These are phyloP conservation scores for Pseudozyma thailandica DNA, from an alignment of 1,284 basidiomycete genomes.

Conservation along the genomic window DNA sequence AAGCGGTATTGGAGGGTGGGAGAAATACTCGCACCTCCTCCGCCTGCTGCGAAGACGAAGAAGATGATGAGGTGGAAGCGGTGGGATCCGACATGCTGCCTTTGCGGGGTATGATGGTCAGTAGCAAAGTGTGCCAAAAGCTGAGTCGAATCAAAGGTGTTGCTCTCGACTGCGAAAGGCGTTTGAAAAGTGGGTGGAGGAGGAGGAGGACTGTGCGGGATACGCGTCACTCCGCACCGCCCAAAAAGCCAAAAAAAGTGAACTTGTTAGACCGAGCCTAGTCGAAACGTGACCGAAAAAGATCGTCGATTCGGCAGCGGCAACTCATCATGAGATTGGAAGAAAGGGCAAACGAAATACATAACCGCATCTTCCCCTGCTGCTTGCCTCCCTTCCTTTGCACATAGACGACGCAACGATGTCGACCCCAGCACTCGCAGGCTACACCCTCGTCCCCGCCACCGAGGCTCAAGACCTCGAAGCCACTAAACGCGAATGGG, in stretches of 20 bases:
- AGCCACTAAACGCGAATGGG: constrained; percentile 35
- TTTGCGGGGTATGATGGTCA: not conserved
- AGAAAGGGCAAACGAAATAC: not conserved
- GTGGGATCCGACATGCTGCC: not conserved
- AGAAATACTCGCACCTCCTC: constrained; percentile 19
- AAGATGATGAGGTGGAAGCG: not conserved
- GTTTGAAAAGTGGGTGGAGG: not conserved
- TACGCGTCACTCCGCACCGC: constrained; percentile 5
- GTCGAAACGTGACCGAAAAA: not conserved
- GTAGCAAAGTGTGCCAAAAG: not conserved
- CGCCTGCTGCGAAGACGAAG: not conserved
- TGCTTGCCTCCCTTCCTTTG: not conserved
- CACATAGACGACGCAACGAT: not conserved
- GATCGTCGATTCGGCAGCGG: not conserved
- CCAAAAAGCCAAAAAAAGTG: too few species aligned
- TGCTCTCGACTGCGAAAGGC: not conserved
- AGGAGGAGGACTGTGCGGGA: constrained; percentile 16
- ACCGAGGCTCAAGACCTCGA: constrained; percentile 30
- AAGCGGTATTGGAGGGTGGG: constrained; percentile 7
- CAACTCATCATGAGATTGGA: not conserved
- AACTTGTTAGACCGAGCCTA: constrained; percentile 11
- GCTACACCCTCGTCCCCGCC: constrained; percentile 25
- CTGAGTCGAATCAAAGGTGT: constrained; percentile 4
- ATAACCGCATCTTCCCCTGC: constrained; percentile 3
- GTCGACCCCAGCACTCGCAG: not conserved